These are phyloP conservation scores for Trichosporon sp. DNA, from an alignment of 1,284 basidiomycete species.

Conservation along the genomic window DNA sequence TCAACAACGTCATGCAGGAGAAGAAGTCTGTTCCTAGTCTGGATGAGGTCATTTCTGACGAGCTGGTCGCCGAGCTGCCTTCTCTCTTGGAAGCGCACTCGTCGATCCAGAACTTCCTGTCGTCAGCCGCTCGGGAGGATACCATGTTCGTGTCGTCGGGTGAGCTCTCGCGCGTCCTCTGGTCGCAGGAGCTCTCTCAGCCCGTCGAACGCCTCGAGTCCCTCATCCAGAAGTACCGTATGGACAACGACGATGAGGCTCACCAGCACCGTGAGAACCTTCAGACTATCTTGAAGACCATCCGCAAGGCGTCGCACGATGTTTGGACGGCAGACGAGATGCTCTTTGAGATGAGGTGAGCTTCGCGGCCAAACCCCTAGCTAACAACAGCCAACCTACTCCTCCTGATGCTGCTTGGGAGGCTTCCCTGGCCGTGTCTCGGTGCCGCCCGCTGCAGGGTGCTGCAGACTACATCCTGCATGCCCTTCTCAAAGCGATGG, in stretches of 20 bases:
- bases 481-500: constrained; percentile 71
- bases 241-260: constrained; percentile 37
- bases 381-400: constrained; percentile 41
- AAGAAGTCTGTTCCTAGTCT: constrained; percentile 59
- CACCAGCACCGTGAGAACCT: constrained; percentile 37
- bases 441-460: constrained; percentile 69
- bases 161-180: constrained; percentile 44
- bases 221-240: constrained; percentile 39
- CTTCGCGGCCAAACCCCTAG: background rate
- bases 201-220: constrained; percentile 38
- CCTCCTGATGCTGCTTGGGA: constrained; percentile 36
- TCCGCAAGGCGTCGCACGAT: constrained; percentile 35
- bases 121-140: constrained; percentile 41
- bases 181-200: constrained; percentile 46
- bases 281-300: constrained; percentile 31
- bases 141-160: constrained; percentile 41
- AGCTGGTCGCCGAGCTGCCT: constrained; percentile 63
- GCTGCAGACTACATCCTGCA: constrained; percentile 79
- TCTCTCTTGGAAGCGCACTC: constrained; percentile 59
- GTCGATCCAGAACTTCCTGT: constrained; percentile 60
- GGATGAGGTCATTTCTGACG: constrained; percentile 68
- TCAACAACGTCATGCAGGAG: constrained; percentile 36
- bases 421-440: constrained; percentile 70
- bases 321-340: constrained; percentile 44
- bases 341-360: constrained; percentile 47